These are phyloP conservation scores for Ichthyophonus hoferi DNA, from an alignment of 208 protist species.

Conservation along the genomic window DNA sequence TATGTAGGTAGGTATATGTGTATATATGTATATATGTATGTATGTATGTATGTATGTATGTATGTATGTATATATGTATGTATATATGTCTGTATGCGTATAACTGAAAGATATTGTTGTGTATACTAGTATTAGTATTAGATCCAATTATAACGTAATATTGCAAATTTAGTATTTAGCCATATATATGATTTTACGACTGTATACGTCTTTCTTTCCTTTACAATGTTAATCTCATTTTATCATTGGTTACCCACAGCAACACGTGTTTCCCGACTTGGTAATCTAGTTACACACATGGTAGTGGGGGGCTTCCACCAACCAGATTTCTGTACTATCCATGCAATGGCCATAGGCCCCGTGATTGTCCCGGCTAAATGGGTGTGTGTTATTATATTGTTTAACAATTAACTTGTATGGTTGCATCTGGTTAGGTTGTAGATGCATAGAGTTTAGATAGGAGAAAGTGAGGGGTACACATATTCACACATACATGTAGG, in stretches of 20 bases:
- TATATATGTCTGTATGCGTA: not conserved
- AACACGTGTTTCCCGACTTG: not conserved
- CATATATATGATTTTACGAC: not conserved
- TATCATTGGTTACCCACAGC: not conserved
- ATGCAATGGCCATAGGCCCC: not conserved
- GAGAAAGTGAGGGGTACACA: too few relatives aligned
- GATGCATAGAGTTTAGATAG: too few relatives aligned
- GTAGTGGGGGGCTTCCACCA: not conserved
- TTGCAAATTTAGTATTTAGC: not conserved
- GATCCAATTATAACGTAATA: not conserved
- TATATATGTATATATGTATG: not conserved
- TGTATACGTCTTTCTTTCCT: too few relatives aligned
- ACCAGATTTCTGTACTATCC: not conserved
- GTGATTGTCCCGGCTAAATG: not conserved
- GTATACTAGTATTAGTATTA: not conserved
- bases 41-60: not conserved
- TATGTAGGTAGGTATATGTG: not conserved
- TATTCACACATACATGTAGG: not conserved
- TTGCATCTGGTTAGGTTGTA: too few relatives aligned
- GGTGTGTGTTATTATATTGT: not conserved
- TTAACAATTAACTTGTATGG: too few relatives aligned
- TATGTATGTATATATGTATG: not conserved
- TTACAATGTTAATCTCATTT: too few relatives aligned
- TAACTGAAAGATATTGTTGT: not conserved
- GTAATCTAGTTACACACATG: not conserved